Percentiles rank a stretch among this genome's conserved stretches.
Evolutionary conservation across 1,284 basidiomycete species (phyloP).

Genomic region (Ustilago trichophora): DNA sequence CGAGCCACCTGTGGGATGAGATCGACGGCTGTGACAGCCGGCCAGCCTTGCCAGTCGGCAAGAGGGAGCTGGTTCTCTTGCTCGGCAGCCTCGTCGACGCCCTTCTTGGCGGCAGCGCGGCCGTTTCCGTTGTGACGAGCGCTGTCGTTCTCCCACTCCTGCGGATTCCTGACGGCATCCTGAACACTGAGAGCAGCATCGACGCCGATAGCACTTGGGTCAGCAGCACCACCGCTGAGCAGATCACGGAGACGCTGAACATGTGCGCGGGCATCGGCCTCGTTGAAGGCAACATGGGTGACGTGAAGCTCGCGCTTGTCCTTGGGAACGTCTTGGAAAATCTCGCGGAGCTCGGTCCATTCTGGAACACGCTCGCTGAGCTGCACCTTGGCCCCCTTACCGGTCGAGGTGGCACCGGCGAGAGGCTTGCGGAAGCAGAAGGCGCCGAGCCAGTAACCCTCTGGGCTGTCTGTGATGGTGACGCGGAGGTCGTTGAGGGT

Average conservation of each 20-base stretch:
- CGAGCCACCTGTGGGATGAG: conserved; percentile 64
- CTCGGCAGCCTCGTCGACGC: conserved; percentile 4
- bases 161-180: conserved; percentile 69
- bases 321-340: conserved; percentile 56
- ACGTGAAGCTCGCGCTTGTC: conserved; percentile 58
- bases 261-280: conserved; percentile 69
- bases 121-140: conserved; percentile 22
- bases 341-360: conserved; percentile 60
- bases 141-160: conserved; percentile 53
- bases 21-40: conserved; percentile 55
- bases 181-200: conserved; percentile 69
- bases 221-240: conserved; percentile 68
- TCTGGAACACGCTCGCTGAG: conserved; percentile 56
- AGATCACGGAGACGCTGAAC: conserved; percentile 70
- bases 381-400: conserved; percentile 37
- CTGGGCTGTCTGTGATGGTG: conserved; percentile 64
- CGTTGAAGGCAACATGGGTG: conserved; percentile 69
- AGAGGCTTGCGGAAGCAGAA: conserved; percentile 60
- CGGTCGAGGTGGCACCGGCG: conserved; percentile 4
- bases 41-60: conserved; percentile 68
- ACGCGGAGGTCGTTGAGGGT: conserved; percentile 64
- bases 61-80: conserved; percentile 48
- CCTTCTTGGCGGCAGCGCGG: conserved; percentile 30
- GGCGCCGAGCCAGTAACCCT: conserved; percentile 66
- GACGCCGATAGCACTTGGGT: conserved; percentile 68